These are phyloP conservation scores for Polyporus tsugae DNA, from an alignment of 1,284 basidiomycete genomes.

Conservation along the genomic window DNA sequence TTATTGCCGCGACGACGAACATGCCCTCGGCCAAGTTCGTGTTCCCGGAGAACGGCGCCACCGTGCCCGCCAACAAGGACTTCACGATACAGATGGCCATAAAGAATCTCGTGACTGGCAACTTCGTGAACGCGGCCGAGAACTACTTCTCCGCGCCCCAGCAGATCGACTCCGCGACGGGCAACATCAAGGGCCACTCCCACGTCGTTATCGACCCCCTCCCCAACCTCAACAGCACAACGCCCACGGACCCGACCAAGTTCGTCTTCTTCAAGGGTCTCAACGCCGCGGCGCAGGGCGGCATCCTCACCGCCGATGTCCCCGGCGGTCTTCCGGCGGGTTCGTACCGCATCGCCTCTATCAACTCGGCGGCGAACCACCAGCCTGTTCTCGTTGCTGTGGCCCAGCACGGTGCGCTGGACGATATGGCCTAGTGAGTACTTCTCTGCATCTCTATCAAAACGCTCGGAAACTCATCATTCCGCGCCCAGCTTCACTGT, in stretches of 20 bases:
- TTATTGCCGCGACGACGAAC: constrained; percentile 59
- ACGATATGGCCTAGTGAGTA: constrained; percentile 56
- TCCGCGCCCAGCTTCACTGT: constrained; percentile 24
- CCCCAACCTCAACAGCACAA: constrained; percentile 55
- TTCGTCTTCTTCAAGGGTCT: constrained; percentile 78
- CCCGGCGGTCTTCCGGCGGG: constrained; percentile 58
- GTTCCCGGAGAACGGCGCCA: constrained; percentile 60
- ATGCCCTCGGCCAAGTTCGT: constrained; percentile 68
- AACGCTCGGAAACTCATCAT: neutral
- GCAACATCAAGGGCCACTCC: constrained; percentile 64
- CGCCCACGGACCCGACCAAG: constrained; percentile 57
- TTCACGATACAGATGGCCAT: constrained; percentile 68
- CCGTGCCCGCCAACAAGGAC: constrained; percentile 55
- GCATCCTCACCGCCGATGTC: constrained; percentile 60
- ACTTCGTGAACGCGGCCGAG: constrained; percentile 64
- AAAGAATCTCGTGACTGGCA: constrained; percentile 62
- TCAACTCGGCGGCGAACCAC: constrained; percentile 67
- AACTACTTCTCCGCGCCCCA: constrained; percentile 71
- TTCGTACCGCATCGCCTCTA: constrained; percentile 65
- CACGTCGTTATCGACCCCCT: constrained; percentile 70
- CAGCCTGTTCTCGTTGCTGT: constrained; percentile 61
- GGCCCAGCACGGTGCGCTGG: constrained; percentile 58
- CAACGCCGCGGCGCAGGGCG: constrained; percentile 54
- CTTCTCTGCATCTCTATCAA: neutral
- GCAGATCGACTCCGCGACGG: constrained; percentile 61